phyloP scores from a whole-genome alignment of 768 basidiomycete species.

The Psilocybe sp. region DNA sequence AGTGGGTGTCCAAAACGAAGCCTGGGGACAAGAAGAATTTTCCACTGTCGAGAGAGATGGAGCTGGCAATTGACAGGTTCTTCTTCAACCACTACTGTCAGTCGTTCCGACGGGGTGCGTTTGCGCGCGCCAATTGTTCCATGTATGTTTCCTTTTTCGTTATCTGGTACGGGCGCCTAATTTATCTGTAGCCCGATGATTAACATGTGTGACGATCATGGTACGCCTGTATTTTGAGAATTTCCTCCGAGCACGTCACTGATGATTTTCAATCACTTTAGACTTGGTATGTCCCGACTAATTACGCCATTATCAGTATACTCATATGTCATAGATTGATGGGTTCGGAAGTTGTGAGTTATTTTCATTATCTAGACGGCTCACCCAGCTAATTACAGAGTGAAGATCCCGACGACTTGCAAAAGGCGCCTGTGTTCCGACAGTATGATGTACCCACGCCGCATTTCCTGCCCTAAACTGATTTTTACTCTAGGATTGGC shows the following conservation, averaged over 20 bases:
- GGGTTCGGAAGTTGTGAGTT: constrained; percentile 80
- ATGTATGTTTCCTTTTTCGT: constrained; percentile 55
- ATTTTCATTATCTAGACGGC: background rate
- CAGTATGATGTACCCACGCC: constrained; percentile 37
- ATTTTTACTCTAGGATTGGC: constrained; percentile 63
- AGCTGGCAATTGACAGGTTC: constrained; percentile 76
- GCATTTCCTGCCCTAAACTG: background rate
- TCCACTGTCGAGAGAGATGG: constrained; percentile 70
- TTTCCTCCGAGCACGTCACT: background rate
- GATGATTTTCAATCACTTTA: background rate
- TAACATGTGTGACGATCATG: constrained; percentile 88
- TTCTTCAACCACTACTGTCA: constrained; percentile 92
- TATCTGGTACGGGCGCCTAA: background rate
- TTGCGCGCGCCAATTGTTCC: constrained; percentile 85
- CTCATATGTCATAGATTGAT: constrained; percentile 48
- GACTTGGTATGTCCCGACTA: too few species aligned
- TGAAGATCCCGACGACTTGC: constrained; percentile 79
- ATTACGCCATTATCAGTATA: too few species aligned
- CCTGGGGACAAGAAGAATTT: constrained; percentile 55
- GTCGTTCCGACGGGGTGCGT: constrained; percentile 82
- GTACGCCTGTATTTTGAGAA: constrained; percentile 35
- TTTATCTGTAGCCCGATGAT: constrained; percentile 64
- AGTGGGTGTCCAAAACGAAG: constrained; percentile 70
- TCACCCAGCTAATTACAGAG: background rate
- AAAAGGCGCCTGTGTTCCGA: constrained; percentile 68